These are phyloP conservation scores for Candida verbasci DNA, from an alignment of 805 yeast genomes.

Conservation along the genomic window DNA sequence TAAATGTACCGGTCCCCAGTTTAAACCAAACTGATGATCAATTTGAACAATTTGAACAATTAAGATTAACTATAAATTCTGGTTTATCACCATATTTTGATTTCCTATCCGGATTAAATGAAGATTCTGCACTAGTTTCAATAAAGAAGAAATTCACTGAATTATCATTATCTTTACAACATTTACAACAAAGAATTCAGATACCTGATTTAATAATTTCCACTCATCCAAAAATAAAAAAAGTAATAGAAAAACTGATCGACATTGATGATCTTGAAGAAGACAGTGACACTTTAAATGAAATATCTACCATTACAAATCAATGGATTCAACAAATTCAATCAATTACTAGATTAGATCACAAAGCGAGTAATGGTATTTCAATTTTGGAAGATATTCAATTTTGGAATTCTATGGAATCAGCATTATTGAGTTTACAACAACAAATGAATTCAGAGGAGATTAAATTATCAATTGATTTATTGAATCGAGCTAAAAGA, in stretches of 20 bases:
- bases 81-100: slow-evolving; percentile 74
- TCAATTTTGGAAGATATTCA: slow-evolving; percentile 58
- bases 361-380: slow-evolving; percentile 53
- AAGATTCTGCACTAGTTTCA: slow-evolving; percentile 10
- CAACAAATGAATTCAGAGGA: slow-evolving; percentile 54
- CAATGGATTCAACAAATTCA: slow-evolving; percentile 69
- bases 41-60: slow-evolving; percentile 43
- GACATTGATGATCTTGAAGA: slow-evolving; percentile 34
- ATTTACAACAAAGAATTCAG: slow-evolving; percentile 62
- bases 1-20: slow-evolving; percentile 24
- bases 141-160: slow-evolving; percentile 67
- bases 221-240: slow-evolving; percentile 46
- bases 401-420: slow-evolving; percentile 75
- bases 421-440: slow-evolving; percentile 50
- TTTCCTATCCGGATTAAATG: slow-evolving; percentile 24
- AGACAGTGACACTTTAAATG: slow-evolving; percentile 60
- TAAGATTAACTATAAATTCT: slow-evolving; percentile 55
- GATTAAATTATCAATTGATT: slow-evolving; percentile 52
- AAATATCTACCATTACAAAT: slow-evolving; percentile 65
- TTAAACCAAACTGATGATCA: slow-evolving; percentile 15
- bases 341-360: slow-evolving; percentile 47
- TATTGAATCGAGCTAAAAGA: slow-evolving; percentile 67
- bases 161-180: slow-evolving; percentile 60
- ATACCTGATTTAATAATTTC: slow-evolving; percentile 57
- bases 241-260: slow-evolving; percentile 12